A percentile compares a stretch with the other conserved stretches of the same genome.
Evolutionary conservation across 2,329 filamentous ascomycete species (phyloP).

Genomic region (Byssochlamys sp.): DNA sequence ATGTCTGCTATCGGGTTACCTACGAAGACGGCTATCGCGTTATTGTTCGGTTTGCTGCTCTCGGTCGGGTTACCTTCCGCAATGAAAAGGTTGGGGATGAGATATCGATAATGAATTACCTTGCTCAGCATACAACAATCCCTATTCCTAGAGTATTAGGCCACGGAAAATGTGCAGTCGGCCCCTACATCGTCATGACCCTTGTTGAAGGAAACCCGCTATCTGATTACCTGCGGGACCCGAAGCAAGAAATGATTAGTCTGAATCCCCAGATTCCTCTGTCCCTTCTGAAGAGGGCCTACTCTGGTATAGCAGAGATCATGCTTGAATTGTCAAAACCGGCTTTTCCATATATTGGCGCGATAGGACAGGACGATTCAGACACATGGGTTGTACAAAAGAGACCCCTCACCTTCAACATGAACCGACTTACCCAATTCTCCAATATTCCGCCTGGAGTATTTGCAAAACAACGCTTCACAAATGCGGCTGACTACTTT

Average conservation of each 20-base stretch:
- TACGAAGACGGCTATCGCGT: slow-evolving; percentile 15
- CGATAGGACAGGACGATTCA: slow-evolving; percentile 3
- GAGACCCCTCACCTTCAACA: slow-evolving; percentile 13
- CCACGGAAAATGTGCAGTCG: slow-evolving; percentile 12
- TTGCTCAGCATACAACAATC: slow-evolving; percentile 15
- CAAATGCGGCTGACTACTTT: slow-evolving; percentile 18
- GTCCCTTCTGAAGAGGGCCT: slow-evolving; percentile 13
- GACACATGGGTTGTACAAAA: slow-evolving; percentile 1
- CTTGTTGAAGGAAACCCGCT: slow-evolving; percentile 18
- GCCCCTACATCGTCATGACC: slow-evolving; percentile 17
- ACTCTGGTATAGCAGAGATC: slow-evolving; percentile 16
- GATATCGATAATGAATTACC: slow-evolving; percentile 16
- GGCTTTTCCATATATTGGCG: slow-evolving; percentile 17
- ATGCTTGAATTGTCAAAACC: slow-evolving; percentile 18
- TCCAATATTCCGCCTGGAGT: slow-evolving; percentile 10
- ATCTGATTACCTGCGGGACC: slow-evolving; percentile 14
- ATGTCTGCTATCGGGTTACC: slow-evolving; percentile 22
- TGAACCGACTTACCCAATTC: slow-evolving; percentile 19
- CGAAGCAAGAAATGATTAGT: slow-evolving; percentile 6
- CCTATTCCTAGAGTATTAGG: slow-evolving; percentile 16
- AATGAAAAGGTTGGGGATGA: slow-evolving; percentile 22
- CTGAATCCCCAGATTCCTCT: slow-evolving; percentile 11
- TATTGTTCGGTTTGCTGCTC: slow-evolving; percentile 19
- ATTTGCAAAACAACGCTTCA: slow-evolving; percentile 12
- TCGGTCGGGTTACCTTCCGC: slow-evolving; percentile 17